Evolutionary conservation across 306 rosid genomes (phyloP).

Genomic region (Cicer arietinum): DNA sequence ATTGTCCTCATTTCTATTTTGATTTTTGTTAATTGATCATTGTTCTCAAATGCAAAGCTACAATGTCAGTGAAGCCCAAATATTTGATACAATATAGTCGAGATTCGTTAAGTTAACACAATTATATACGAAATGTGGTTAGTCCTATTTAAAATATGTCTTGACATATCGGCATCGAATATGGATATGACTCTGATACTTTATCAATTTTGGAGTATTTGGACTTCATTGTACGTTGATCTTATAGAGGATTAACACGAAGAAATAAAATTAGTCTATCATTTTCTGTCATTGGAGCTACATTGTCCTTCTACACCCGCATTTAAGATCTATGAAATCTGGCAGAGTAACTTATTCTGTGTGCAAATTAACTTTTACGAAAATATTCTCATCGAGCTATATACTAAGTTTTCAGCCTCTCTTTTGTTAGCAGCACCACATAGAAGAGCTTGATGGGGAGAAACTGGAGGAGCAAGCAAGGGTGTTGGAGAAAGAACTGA

Average conservation of each 20-base stretch:
- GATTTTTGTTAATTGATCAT: background rate
- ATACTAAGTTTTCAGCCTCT: background rate
- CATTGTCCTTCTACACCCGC: slow-evolving; percentile 1
- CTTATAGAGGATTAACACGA: background rate
- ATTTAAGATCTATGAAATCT: background rate
- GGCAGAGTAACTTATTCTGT: background rate
- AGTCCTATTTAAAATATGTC: no score
- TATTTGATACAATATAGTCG: background rate
- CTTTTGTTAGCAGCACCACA: slow-evolving; percentile 24
- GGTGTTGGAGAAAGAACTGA: slow-evolving; percentile 53
- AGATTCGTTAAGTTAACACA: background rate
- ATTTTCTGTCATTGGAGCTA: background rate
- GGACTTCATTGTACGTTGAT: background rate
- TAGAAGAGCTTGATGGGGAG: slow-evolving; percentile 33
- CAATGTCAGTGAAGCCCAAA: background rate
- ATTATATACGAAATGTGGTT: background rate
- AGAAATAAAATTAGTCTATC: background rate
- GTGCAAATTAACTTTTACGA: background rate
- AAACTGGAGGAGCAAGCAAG: slow-evolving; percentile 51
- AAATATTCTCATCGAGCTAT: slow-evolving; percentile 19
- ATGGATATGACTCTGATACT: background rate
- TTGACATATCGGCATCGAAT: background rate
- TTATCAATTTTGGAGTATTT: background rate
- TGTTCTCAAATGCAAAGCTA: background rate
- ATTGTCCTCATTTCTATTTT: background rate